Percentiles rank a stretch among this genome's conserved stretches.
These are phyloP conservation scores for Botrytis aclada DNA, from an alignment of 2,329 filamentous ascomycete species.

Conservation along the genomic window DNA sequence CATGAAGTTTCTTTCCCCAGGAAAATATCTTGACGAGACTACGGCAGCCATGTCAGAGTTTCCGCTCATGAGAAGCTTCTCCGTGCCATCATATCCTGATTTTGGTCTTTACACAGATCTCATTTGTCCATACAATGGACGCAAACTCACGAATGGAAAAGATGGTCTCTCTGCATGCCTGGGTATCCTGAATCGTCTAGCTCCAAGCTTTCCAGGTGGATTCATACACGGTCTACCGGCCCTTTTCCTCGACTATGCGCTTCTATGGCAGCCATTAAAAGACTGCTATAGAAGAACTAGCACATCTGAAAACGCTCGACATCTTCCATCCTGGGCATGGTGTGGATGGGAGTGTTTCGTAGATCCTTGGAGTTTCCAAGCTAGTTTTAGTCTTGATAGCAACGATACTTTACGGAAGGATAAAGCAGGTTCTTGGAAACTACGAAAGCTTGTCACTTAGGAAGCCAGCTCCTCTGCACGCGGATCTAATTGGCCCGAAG, in stretches of 20 bases:
- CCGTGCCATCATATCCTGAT: not conserved
- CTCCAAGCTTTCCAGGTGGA: not conserved
- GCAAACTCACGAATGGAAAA: not conserved
- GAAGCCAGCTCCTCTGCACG: not conserved
- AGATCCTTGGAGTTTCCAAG: not conserved
- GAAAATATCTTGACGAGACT: not conserved
- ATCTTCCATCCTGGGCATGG: not conserved
- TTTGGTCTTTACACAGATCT: not conserved
- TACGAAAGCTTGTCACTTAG: not conserved
- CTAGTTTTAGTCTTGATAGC: not conserved
- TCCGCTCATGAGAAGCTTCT: not conserved
- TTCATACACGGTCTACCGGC: not conserved
- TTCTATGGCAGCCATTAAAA: not conserved
- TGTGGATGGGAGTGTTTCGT: not conserved
- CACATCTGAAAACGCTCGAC: not conserved
- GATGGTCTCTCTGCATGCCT: not conserved
- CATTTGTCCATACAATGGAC: not conserved
- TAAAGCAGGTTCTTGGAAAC: not conserved
- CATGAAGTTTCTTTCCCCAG: not conserved
- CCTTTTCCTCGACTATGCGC: not conserved
- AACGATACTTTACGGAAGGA: not conserved
- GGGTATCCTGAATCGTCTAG: not conserved
- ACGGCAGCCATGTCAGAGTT: not conserved
- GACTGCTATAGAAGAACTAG: not conserved
- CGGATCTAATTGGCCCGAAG: not conserved